phyloP scores from a whole-genome alignment of 495 filamentous ascomycete genomes.

The Hyphodiscus hymeniophilus region DNA sequence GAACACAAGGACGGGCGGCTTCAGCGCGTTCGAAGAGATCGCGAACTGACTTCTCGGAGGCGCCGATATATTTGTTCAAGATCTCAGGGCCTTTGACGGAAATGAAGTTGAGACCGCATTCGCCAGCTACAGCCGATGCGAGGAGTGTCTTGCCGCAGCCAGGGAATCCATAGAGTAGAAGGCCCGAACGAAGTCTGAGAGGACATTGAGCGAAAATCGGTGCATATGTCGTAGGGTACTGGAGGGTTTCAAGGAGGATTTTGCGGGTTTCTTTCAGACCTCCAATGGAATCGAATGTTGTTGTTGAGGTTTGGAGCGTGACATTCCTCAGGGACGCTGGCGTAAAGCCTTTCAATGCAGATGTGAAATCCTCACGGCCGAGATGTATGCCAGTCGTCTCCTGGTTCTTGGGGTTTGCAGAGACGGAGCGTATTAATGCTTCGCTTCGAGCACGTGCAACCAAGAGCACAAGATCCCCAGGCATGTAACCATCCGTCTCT shows the following conservation, averaged over 20 bases:
- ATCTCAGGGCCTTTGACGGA: constrained; percentile 97
- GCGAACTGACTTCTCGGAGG: constrained; percentile 87
- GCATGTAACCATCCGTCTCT: constrained; percentile 95
- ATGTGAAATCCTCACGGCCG: constrained; percentile 64
- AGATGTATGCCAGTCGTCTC: constrained; percentile 45
- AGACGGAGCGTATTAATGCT: constrained; percentile 71
- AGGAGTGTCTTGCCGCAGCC: constrained; percentile 95
- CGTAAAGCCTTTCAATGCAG: constrained; percentile 82
- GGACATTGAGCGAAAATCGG: constrained; percentile 96
- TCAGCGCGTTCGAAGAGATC: constrained; percentile 90
- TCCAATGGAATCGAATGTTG: constrained; percentile 83
- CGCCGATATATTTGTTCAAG: constrained; percentile 96
- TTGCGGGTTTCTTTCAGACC: constrained; percentile 78
- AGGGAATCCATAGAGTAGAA: constrained; percentile 89
- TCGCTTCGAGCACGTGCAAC: constrained; percentile 85
- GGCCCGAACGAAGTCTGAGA: constrained; percentile 80
- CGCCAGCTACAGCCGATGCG: constrained; percentile 87
- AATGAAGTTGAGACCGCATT: constrained; percentile 97
- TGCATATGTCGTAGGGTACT: constrained; percentile 96
- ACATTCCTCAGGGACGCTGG: constrained; percentile 91
- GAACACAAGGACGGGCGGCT: constrained; percentile 80
- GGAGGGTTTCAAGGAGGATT: constrained; percentile 83
- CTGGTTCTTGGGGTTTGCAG: constrained; percentile 25
- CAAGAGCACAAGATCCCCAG: constrained; percentile 80
- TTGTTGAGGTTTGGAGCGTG: constrained; percentile 80